Conservation (phyloP, 2,329 filamentous ascomycete species). For the Alternaria arbusti region DNA sequence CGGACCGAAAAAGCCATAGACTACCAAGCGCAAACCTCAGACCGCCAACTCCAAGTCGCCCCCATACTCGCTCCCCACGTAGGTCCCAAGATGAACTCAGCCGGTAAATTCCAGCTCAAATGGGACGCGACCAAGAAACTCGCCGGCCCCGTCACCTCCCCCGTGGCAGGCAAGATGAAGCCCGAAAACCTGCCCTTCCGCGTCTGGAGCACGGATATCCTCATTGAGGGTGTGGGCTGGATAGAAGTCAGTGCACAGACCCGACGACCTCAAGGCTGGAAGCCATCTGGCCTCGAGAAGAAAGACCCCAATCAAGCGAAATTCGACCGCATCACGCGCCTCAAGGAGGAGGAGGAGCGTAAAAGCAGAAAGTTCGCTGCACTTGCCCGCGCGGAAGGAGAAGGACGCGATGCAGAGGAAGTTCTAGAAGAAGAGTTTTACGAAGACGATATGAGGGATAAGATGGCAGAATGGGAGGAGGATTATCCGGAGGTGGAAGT, state of each 20-base stretch:
- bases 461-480: constrained; percentile 22
- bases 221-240: constrained; percentile 94
- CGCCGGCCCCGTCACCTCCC: constrained; percentile 73
- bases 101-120: constrained; percentile 75
- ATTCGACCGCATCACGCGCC: constrained; percentile 16
- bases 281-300: constrained; percentile 55
- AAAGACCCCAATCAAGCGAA: constrained; percentile 44
- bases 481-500: constrained; percentile 78
- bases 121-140: constrained; percentile 85
- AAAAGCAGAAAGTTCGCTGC: constrained; percentile 28
- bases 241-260: constrained; percentile 86
- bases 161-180: constrained; percentile 66
- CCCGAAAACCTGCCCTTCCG: constrained; percentile 77
- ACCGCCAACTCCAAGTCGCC: constrained; percentile 66
- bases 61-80: constrained; percentile 62
- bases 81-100: constrained; percentile 52
- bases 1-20: constrained; percentile 78
- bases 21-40: constrained; percentile 65
- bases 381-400: constrained; percentile 10
- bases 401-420: constrained; percentile 34
- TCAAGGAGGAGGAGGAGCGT: constrained; percentile 15
- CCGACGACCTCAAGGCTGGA: constrained; percentile 54
- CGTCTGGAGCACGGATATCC: constrained; percentile 79
- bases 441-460: constrained; percentile 19
- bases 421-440: constrained; percentile 38